Percentiles rank a stretch among this genome's conserved stretches.
Conservation (phyloP, 164 flowering plant genomes). For the Stephania yunnanensis region DNA sequence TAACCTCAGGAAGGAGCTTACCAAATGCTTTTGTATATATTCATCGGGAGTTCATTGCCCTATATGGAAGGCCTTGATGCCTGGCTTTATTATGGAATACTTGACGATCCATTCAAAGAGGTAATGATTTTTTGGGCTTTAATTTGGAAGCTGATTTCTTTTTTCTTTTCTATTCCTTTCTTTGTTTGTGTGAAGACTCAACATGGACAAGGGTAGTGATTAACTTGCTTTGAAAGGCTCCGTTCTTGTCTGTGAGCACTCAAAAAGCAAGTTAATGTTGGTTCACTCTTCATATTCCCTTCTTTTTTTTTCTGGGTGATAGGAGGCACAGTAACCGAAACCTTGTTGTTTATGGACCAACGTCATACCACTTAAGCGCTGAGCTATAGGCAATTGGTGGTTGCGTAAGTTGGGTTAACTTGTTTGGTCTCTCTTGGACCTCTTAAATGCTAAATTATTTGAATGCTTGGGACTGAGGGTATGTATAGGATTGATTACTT, state of each 20-base stretch:
- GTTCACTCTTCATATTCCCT: no score
- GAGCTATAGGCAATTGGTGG: no score
- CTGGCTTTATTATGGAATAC: slow-evolving; percentile 93
- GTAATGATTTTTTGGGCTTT: slow-evolving; percentile 26
- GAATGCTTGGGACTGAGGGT: neutral
- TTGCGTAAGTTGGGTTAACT: neutral
- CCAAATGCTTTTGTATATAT: slow-evolving; percentile 62
- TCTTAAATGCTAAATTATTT: neutral
- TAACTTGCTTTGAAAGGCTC: neutral
- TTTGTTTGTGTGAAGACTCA: no score
- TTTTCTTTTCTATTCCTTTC: no score
- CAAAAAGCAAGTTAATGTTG: neutral
- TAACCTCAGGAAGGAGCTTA: slow-evolving; percentile 80
- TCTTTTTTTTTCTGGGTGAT: no score
- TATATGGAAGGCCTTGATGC: slow-evolving; percentile 83
- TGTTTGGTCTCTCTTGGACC: neutral
- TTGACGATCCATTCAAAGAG: slow-evolving; percentile 95
- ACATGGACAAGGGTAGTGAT: neutral
- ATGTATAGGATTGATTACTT: neutral
- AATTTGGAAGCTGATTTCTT: neutral
- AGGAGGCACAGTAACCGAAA: no score
- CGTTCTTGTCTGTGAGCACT: neutral
- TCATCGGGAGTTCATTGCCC: slow-evolving; percentile 71
- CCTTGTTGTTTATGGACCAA: no score
- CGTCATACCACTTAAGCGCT: no score